Evolutionary conservation across 139 green algal genomes (phyloP), one percentile per base, ranked within the genome.

Genomic region (Auxenochlorella protothecoides): DNA sequence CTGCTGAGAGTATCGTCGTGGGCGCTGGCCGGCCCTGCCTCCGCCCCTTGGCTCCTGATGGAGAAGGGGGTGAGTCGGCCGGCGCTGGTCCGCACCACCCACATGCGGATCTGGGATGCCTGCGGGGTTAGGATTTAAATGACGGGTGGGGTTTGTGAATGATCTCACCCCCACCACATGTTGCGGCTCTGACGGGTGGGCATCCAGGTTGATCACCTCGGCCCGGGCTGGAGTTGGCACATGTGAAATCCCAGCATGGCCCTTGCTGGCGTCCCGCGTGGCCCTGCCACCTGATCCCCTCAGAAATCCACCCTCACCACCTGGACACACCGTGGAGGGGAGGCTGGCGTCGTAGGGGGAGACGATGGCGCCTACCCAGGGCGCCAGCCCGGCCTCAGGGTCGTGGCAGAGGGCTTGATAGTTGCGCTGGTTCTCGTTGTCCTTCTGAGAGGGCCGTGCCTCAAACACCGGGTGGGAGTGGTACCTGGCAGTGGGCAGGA

Each of bases 401-500:
- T 87, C 83, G n/a, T 79, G 65, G 71, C 89, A 92, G 9, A 95
- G 76, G 44, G 81, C 81, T 74, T 90, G 85, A 75, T 94, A 93
- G 83, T 95, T 96, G 44, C 85, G 74, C 78, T 96, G 91, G 83
- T 93, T 95, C 68, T 91, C 87, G n/a, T 86, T 88, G 81, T 95
- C 89, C 76, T 91, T 91, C 64, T 83, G 72, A 10, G 73, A 86
- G 12, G 90, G 90, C 5, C 73, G 81, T 13, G 89, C 79, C 60
- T 83, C 78, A 67, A 95, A 96, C 14, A 90, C 77, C 13, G 89
- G 90, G 81, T 96, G 90, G 3, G 80, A 89, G 82, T 96, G 90
- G 70, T 78, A 90, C 90, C 90, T 93, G 59, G 88, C 90, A 44
- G 27, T 44, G 27, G 27, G 27, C 27, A 44, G 27, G 27, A 44